Evolutionary conservation across 176 grass and related monocot genomes (phyloP), one percentile per base, ranked within the genome.

Genomic region (Alloteropsis semialata): DNA sequence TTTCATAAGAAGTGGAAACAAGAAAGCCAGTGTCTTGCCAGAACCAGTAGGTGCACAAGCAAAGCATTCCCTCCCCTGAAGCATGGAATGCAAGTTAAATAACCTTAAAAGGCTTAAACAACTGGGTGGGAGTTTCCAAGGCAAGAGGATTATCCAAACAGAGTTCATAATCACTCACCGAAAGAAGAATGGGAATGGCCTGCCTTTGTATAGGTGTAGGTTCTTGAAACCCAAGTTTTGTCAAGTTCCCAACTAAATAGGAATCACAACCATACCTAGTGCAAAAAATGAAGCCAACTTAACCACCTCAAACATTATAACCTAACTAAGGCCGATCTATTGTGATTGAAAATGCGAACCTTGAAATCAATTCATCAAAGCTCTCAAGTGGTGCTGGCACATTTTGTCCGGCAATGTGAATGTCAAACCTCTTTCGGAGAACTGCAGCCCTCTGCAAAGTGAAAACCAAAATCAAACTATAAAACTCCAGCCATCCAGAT

Each of bases 191-290:
- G 19, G 92, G 87, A 88, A 98, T 98, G 68, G 91, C 87, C 87
- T 98, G 91, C n/a, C 96, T 95, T 84, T 98, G 96, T 56, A 98
- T 95, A 66, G 96, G 87, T 54, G 96, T 98, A 75, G 96, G 93
- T 69, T 95, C 93, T 71, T 89, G 77, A 61, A 95, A 98, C 32
- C 96, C 91, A 87, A 91, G 82, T 70, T 87, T 87, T 45, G 78
- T 86, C 63, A 95, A 82, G 73, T 88, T 98, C 6, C 72, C 78
- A 39, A 93, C 71, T 76, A 93, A 82, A 77, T 93, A 93, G 30
- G 92, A 82, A 82, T 93, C 90, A 33, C 91, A 95, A 25, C 82
- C 87, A 93, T 91, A 92, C 89, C 93, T 98, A 58, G 73, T 21
- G 36, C 32, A 44, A 38, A n/a, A 89, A 79, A 72, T 60, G 54